Conservation (phyloP, 139 green algal species). For the Trebouxia sp. region DNA sequence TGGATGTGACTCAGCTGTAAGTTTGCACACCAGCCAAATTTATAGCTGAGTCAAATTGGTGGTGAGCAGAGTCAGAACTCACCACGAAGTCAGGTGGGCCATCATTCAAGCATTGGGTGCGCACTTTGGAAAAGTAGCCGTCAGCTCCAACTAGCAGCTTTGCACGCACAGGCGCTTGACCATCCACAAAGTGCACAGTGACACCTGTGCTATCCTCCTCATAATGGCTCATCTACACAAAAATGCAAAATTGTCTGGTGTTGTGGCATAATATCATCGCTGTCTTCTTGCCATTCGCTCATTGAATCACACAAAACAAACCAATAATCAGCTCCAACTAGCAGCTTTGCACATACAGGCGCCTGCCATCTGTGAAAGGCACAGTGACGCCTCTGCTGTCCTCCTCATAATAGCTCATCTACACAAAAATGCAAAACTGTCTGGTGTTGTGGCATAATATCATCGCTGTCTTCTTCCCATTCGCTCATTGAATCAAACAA, state of each 20-base stretch:
- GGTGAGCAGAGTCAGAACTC: conserved; percentile 16
- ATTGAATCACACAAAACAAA: not conserved
- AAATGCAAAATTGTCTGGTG: too few relatives aligned
- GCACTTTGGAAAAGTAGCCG: conserved; percentile 44
- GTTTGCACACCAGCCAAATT: too few relatives aligned
- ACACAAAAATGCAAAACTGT: not conserved
- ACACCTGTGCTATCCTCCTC: not conserved
- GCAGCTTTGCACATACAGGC: conserved; percentile 2
- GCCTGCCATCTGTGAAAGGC: not conserved
- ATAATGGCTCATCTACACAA: not conserved
- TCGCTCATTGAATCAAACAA: not conserved
- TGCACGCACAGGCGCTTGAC: not conserved
- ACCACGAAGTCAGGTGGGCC: conserved; percentile 36
- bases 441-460: not conserved
- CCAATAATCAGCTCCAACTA: conserved; percentile 17
- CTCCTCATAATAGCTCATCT: not conserved
- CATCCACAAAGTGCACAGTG: not conserved
- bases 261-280: not conserved
- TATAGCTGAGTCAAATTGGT: too few relatives aligned
- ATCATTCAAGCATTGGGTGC: conserved; percentile 35
- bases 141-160: conserved; percentile 30
- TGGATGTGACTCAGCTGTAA: too few relatives aligned
- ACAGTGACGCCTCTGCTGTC: not conserved
- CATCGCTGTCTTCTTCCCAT: not conserved
- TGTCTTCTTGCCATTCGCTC: not conserved